Evolutionary conservation across 2,329 filamentous ascomycete genomes (phyloP).

Genomic region (Trichophyton simii): DNA sequence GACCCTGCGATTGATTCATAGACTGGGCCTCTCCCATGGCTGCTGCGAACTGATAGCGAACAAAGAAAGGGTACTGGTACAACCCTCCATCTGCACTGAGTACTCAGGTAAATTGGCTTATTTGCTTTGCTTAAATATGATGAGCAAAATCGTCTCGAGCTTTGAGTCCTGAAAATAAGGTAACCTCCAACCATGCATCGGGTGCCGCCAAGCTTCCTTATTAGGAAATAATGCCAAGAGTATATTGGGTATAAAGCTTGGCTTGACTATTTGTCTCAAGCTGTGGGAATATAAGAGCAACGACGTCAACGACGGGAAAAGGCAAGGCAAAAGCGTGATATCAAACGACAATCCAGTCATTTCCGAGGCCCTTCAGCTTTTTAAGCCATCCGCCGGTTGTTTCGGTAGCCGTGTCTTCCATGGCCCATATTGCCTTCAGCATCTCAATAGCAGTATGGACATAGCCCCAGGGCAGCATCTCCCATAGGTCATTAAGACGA

Average conservation of each 20-base stretch:
- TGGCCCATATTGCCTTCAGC: neutral
- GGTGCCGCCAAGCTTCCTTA: slow-evolving; percentile 3
- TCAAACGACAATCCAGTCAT: slow-evolving; percentile 8
- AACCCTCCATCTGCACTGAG: neutral
- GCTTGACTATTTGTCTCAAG: neutral
- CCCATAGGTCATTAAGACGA: slow-evolving; percentile 24
- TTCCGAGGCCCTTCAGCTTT: slow-evolving; percentile 1
- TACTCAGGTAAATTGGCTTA: too few relatives aligned
- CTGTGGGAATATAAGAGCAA: neutral
- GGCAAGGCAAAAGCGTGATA: neutral
- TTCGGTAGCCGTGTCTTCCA: neutral
- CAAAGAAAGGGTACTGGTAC: neutral
- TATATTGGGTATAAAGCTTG: neutral
- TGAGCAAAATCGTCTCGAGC: too few relatives aligned
- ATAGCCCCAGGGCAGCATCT: slow-evolving; percentile 11
- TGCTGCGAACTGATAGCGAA: too few relatives aligned
- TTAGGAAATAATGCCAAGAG: slow-evolving; percentile 3
- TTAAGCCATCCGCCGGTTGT: neutral
- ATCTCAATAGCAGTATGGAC: slow-evolving; percentile 3
- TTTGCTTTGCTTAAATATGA: too few relatives aligned
- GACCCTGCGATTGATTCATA: neutral
- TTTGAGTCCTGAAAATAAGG: neutral
- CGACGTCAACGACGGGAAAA: neutral
- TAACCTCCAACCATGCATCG: neutral
- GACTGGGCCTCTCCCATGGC: neutral